Evolutionary conservation across 306 rosid genomes (phyloP), one percentile per base, ranked within the genome.

Genomic region (Vicia faba): DNA sequence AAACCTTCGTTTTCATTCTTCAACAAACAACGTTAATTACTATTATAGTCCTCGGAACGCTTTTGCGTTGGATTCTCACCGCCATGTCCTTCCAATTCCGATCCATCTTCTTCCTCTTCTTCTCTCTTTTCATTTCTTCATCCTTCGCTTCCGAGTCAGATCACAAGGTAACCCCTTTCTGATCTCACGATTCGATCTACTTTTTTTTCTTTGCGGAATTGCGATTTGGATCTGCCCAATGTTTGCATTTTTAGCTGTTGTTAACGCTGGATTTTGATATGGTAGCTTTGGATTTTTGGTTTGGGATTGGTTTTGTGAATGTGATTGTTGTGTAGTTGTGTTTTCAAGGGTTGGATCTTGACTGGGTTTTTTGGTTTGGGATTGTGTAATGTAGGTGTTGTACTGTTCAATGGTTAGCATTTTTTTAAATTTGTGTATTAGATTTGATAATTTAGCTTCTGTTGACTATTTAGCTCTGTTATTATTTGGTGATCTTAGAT

Each of bases 131-230:
- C 26, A 60, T 76, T 26, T 74, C 86, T 11, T 70, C 73, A 2
- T 60, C 68, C 4, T 54, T 83, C 75, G 91, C 97, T 73, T 76
- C 96, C 38, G 99, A 95, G 70, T 78, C 95, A 67, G 99, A 95
- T 86, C 99, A 95, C 91, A 90, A 84, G 99, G 99, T 95, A 80
- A 58, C 54, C 61, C 43, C 33, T 66, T 9, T 13, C 6, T 8
- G 53, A 16, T 49, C 65, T 68, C 35, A 36, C 63, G 7, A 43
- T 66, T 82, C 54, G 91, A 89, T 87, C 91, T 81, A 20, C 68
- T 35, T n/a, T 41, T 36, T 36, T n/a, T n/a, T 39, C 33, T 49
- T 35, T 40, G n/a, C 65, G 68, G 15, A 69, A 78, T 83, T 83
- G 25, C 29, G 65, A 58, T 82, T 78, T 72, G 46, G 91, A 88